A percentile compares a stretch with the other conserved stretches of the same genome.
Conservation (phyloP, 345 rosid species). For the Turnera subulata region DNA sequence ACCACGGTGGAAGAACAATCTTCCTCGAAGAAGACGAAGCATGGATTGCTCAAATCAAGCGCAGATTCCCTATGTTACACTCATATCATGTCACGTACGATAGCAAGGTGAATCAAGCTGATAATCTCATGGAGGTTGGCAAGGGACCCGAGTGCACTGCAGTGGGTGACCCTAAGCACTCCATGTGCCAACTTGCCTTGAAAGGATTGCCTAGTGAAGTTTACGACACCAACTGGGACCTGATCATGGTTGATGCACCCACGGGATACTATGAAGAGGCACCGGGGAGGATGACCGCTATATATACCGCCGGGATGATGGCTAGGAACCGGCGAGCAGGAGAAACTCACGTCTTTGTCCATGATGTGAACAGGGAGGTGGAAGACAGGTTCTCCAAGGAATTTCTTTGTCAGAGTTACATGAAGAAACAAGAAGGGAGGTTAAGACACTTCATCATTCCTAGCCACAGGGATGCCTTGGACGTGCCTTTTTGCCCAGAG, state of each 20-base stretch:
- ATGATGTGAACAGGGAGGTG: constrained; percentile 72
- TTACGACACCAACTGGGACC: constrained; percentile 66
- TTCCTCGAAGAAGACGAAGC: constrained; percentile 88
- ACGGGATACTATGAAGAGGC: constrained; percentile 76
- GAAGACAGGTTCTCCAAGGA: constrained; percentile 71
- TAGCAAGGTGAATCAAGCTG: constrained; percentile 74
- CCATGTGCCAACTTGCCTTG: constrained; percentile 77
- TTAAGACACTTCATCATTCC: constrained; percentile 83
- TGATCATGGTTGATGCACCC: constrained; percentile 90
- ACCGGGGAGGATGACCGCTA: constrained; percentile 86
- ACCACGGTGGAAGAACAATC: constrained; percentile 76
- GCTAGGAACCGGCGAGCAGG: constrained; percentile 66
- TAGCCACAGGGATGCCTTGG: constrained; percentile 47
- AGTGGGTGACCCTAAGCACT: constrained; percentile 57
- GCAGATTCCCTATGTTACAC: constrained; percentile 59
- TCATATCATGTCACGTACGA: constrained; percentile 68
- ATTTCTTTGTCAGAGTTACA: constrained; percentile 68
- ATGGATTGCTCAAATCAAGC: constrained; percentile 73
- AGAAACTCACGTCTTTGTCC: constrained; percentile 81
- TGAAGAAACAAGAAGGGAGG: constrained; percentile 72
- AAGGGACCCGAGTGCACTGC: constrained; percentile 69
- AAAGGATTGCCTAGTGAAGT: constrained; percentile 79
- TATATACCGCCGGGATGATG: constrained; percentile 86
- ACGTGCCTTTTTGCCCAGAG: constrained; percentile 64
- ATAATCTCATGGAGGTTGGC: constrained; percentile 60